Conservation (phyloP, 306 rosid species). For the Hippophae gyantsensis region DNA sequence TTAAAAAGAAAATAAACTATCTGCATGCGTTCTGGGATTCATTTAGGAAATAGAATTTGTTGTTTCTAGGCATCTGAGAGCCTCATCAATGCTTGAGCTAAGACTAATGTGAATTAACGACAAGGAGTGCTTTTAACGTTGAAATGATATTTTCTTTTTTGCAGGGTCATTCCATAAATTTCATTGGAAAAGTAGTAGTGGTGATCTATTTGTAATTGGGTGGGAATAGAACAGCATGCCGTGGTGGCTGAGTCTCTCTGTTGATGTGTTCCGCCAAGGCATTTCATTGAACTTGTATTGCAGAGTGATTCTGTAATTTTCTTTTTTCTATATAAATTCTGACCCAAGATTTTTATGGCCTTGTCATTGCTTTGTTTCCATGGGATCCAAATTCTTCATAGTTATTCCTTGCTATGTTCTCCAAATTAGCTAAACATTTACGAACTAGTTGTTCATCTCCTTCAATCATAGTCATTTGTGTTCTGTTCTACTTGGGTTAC, state of each 20-base stretch:
- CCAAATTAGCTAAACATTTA: conserved; percentile 73
- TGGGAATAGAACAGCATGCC: conserved; percentile 79
- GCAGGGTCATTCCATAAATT: conserved; percentile 21
- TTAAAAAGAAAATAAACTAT: no score
- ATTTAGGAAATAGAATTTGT: no score
- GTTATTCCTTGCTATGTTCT: conserved; percentile 92
- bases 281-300: conserved; percentile 81
- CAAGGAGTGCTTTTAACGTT: no score
- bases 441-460: neutral
- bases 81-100: no score
- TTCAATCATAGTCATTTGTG: no score
- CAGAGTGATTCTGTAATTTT: conserved; percentile 80
- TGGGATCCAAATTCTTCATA: conserved; percentile 83
- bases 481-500: no score
- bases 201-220: conserved; percentile 27
- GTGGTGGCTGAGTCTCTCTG: conserved; percentile 74
- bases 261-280: conserved; percentile 71
- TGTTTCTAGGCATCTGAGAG: no score
- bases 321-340: neutral
- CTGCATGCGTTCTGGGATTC: no score
- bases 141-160: neutral
- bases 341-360: neutral
- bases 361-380: conserved; percentile 20
- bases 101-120: no score
- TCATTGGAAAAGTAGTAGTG: conserved; percentile 14